These are phyloP conservation scores for Verticillium albo-atrum DNA, from an alignment of 2,329 filamentous ascomycete genomes.

Conservation along the genomic window DNA sequence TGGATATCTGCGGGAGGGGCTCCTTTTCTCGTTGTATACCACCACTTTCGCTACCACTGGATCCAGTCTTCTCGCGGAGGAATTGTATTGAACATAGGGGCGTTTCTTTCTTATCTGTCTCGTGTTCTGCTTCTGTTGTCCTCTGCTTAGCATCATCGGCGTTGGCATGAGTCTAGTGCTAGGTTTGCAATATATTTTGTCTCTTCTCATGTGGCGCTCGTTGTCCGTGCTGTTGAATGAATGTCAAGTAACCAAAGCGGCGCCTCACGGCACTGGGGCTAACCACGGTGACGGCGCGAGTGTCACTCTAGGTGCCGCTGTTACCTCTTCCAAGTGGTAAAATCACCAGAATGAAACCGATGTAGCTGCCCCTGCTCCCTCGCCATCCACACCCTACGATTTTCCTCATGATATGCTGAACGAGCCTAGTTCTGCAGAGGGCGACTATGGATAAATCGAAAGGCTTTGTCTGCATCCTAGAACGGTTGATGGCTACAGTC, in stretches of 20 bases:
- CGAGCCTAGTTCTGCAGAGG: too few relatives aligned
- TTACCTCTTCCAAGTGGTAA: too few relatives aligned
- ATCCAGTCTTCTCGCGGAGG: not conserved
- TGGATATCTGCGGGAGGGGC: not conserved
- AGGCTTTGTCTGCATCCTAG: too few relatives aligned
- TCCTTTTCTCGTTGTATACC: not conserved
- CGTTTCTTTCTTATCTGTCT: not conserved
- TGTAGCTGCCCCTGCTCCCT: too few relatives aligned
- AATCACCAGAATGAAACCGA: too few relatives aligned
- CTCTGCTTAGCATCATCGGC: not conserved
- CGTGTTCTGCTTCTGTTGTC: not conserved
- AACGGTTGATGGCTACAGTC: too few relatives aligned
- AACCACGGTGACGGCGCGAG: too few relatives aligned
- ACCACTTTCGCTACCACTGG: not conserved
- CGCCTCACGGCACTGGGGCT: too few relatives aligned
- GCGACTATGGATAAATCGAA: too few relatives aligned
- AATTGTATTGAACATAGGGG: not conserved
- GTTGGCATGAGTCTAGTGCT: constrained; percentile 1
- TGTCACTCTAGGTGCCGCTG: too few relatives aligned
- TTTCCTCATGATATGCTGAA: too few relatives aligned
- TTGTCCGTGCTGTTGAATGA: not conserved
- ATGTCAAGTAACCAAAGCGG: not conserved
- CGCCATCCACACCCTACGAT: too few relatives aligned
- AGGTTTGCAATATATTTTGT: not conserved
- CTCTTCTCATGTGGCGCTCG: not conserved